phyloP scores from a whole-genome alignment of 2,329 filamentous ascomycete species.

The Penicillium hordei region DNA sequence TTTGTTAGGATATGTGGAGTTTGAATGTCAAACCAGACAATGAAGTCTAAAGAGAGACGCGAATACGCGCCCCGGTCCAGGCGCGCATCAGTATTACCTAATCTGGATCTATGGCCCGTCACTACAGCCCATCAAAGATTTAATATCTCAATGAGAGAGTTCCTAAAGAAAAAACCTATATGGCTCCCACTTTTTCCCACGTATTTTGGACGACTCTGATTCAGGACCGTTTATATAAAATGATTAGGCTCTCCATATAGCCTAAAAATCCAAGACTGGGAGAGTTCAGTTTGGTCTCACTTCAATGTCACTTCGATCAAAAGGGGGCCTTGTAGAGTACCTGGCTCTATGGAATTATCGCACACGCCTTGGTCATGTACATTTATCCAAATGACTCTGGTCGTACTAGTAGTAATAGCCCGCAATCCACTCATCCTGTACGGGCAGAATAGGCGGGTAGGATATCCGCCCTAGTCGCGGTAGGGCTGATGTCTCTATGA shows the following conservation, averaged over 20 bases:
- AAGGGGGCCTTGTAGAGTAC: too few species aligned
- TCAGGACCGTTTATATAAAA: neutral
- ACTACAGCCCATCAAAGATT: too few species aligned
- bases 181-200: neutral
- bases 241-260: neutral
- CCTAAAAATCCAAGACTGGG: neutral
- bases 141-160: neutral
- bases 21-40: slow-evolving; percentile 1
- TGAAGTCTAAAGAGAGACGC: slow-evolving; percentile 8
- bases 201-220: neutral
- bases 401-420: too few species aligned
- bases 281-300: too few species aligned
- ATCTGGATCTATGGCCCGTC: slow-evolving; percentile 12
- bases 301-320: too few species aligned
- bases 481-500: too few species aligned
- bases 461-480: too few species aligned
- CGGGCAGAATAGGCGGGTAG: too few species aligned
- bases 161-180: neutral
- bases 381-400: too few species aligned
- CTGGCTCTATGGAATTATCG: too few species aligned
- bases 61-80: slow-evolving; percentile 16
- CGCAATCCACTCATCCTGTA: too few species aligned
- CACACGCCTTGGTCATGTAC: too few species aligned
- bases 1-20: slow-evolving; percentile 6
- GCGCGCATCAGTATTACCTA: slow-evolving; percentile 23